A percentile compares a stretch with the other conserved stretches of the same genome.
Conservation (phyloP, 129 eudicot genomes). For the Artemisia argyi region DNA sequence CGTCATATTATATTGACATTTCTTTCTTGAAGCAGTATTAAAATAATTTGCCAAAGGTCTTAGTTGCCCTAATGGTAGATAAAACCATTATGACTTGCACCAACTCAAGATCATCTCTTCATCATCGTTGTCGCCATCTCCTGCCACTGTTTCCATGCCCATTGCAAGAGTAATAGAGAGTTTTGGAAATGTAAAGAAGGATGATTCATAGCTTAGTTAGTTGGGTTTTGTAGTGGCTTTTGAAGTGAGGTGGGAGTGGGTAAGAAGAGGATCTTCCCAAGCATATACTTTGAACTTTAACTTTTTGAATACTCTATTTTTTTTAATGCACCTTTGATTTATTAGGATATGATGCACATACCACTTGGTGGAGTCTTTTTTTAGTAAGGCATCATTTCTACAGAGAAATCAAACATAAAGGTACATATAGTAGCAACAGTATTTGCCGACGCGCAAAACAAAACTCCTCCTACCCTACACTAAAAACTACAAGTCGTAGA, state of each 20-base stretch:
- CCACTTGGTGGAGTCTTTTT: conserved; percentile 29
- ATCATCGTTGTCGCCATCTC: conserved; percentile 19
- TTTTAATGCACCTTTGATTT: conserved; percentile 1
- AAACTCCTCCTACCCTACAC: no score
- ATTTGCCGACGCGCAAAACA: no score
- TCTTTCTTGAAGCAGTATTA: conserved; percentile 14
- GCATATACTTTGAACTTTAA: conserved; percentile 44
- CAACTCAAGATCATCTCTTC: conserved; percentile 20
- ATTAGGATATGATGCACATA: conserved; percentile 34
- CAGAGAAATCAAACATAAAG: no score
- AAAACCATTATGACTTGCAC: conserved; percentile 35
- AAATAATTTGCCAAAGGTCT: conserved; percentile 47
- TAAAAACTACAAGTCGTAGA: no score
- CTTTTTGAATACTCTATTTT: conserved; percentile 13
- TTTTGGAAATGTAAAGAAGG: conserved; percentile 19
- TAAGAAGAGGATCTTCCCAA: conserved; percentile 41
- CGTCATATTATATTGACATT: conserved; percentile 3
- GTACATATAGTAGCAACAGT: no score
- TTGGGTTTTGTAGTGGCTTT: conserved; percentile 28
- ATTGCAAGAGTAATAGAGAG: conserved; percentile 7
- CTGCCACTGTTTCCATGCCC: conserved; percentile 27
- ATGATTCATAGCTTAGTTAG: conserved; percentile 22
- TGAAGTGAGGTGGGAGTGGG: conserved; percentile 34
- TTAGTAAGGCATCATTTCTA: conserved; percentile 35
- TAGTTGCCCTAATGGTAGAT: conserved; percentile 49